These are phyloP conservation scores for Xerocomus brunneocitrinus DNA, from an alignment of 768 basidiomycete genomes.

Conservation along the genomic window DNA sequence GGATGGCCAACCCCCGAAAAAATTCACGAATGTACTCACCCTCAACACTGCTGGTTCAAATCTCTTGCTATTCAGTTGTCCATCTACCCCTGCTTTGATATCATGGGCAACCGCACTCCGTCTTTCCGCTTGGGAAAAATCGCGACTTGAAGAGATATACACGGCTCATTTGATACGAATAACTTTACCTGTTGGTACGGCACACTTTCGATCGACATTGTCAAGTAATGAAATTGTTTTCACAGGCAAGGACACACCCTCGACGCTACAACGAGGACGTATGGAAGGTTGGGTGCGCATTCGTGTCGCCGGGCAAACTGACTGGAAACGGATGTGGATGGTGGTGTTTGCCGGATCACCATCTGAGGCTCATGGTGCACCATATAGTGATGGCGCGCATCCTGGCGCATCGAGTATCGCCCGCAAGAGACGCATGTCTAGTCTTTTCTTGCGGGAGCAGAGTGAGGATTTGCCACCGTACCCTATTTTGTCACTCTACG, in stretches of 20 bases:
- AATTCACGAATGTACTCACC: conserved; percentile 76
- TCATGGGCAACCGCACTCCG: conserved; percentile 93
- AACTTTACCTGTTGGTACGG: conserved; percentile 49
- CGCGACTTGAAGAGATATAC: conserved; percentile 93
- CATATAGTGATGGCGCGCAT: conserved; percentile 27
- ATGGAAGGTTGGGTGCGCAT: conserved; percentile 92
- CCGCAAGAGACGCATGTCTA: conserved; percentile 53
- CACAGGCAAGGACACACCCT: conserved; percentile 47
- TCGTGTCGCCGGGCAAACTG: conserved; percentile 92
- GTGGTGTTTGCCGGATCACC: conserved; percentile 54
- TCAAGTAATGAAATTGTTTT: conserved; percentile 21
- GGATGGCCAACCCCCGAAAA: conserved; percentile 44
- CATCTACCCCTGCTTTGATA: conserved; percentile 59
- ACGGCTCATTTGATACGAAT: conserved; percentile 90
- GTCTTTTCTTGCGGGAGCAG: conserved; percentile 57
- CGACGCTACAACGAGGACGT: conserved; percentile 62
- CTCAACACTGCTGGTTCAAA: conserved; percentile 95
- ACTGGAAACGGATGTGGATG: conserved; percentile 93
- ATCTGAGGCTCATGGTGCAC: conserved; percentile 16
- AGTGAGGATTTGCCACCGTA: conserved; percentile 31
- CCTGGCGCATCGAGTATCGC: conserved; percentile 20
- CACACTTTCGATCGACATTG: conserved; percentile 14
- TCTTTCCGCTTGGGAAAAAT: conserved; percentile 91
- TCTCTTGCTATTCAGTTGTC: conserved; percentile 83
- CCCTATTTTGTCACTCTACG: conserved; percentile 54